Evolutionary conservation across 108 stramenopile genomes (phyloP), one percentile per base, ranked within the genome.

Genomic region (Seminavis robusta): DNA sequence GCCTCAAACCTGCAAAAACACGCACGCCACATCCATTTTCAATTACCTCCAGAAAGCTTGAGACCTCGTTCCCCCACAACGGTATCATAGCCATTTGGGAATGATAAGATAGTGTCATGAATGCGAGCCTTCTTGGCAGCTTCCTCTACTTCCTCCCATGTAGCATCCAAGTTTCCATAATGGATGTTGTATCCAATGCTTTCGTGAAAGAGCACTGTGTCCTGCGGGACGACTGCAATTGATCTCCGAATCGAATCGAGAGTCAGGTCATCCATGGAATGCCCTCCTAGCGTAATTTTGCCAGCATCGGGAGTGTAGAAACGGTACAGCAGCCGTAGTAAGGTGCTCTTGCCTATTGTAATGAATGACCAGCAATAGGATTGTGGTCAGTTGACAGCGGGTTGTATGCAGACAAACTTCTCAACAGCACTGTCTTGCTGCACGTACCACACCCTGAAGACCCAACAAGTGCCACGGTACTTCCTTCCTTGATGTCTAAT

Each of bases 1-100:
- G n/a, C n/a, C n/a, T n/a, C n/a, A n/a, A n/a, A n/a, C n/a, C n/a
- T n/a, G n/a, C n/a, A n/a, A n/a, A n/a, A n/a, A n/a, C n/a, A n/a
- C n/a, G n/a, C n/a, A n/a, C n/a, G n/a, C n/a, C n/a, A n/a, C n/a
- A n/a, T n/a, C n/a, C n/a, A n/a, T n/a, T n/a, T n/a, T n/a, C n/a
- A n/a, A n/a, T n/a, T n/a, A 5, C 98, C 98, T 1, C 98, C 98
- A 0, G 80, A 83, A 16, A 99, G 69, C 67, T 96, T 98, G 8
- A 99, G 59, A n/a, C 98, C 98, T 7, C 97, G 76, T 56, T 98
- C 97, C 15, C 98, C 98, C 8, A 99, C 98, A n/a, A 92, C 47
- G 9, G 96, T 97, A 46, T 97, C 83, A 44, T 92, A 96, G n/a
- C 94, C 94, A 39, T 93, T 63, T 0, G 95, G 93, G 47, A 98